Percentiles rank a stretch among this genome's conserved stretches.
These are phyloP conservation scores for Aspergillus indologenus DNA, from an alignment of 495 filamentous ascomycete species.

Conservation along the genomic window DNA sequence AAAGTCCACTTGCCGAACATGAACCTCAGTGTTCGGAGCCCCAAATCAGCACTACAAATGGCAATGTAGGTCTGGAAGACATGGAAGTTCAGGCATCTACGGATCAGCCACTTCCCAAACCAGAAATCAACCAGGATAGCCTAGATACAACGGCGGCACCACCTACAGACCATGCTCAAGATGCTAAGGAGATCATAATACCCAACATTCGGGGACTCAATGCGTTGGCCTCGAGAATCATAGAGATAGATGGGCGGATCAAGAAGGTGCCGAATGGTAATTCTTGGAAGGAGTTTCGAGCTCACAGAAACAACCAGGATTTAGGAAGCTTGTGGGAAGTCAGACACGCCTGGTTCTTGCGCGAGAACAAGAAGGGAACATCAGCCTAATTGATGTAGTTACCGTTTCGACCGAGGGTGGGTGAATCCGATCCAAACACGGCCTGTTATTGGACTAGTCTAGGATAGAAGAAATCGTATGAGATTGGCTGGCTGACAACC, in stretches of 20 bases:
- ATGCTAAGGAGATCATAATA: slow-evolving; percentile 29
- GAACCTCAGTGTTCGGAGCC: no score
- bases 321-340: slow-evolving; percentile 55
- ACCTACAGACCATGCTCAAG: not conserved
- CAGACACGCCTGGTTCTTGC: slow-evolving; percentile 44
- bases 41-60: no score
- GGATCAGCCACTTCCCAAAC: no score
- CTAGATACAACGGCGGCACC: not conserved
- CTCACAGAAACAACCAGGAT: slow-evolving; percentile 52
- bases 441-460: not conserved
- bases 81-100: no score
- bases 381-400: not conserved
- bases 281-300: slow-evolving; percentile 52
- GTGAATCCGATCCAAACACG: not conserved
- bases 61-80: no score
- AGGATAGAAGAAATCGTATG: not conserved
- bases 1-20: no score
- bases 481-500: not conserved
- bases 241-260: slow-evolving; percentile 44
- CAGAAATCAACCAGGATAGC: no score
- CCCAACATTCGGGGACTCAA: slow-evolving; percentile 29
- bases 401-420: not conserved
- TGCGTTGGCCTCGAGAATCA: slow-evolving; percentile 34
- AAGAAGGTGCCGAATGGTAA: slow-evolving; percentile 33
- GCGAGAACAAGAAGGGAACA: slow-evolving; percentile 6